phyloP scores from a whole-genome alignment of 805 yeast species.

The Wickerhamiella bombiphila region DNA sequence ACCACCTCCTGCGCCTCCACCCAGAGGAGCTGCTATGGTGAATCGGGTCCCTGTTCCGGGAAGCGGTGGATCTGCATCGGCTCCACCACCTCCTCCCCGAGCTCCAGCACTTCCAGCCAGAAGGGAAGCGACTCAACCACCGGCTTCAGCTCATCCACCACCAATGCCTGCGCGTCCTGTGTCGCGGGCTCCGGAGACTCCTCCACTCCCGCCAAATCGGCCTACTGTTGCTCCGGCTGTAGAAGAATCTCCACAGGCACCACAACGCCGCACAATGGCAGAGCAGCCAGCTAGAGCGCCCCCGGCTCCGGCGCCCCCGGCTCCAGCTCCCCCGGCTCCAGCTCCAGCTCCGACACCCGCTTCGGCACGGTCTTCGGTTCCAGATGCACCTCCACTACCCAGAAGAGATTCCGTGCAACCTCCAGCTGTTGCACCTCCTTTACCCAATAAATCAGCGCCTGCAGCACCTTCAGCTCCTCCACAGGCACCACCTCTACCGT shows the following conservation, averaged over 20 bases:
- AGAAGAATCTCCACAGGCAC: slow-evolving; percentile 7
- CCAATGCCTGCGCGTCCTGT: slow-evolving; percentile 12
- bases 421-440: slow-evolving; percentile 3
- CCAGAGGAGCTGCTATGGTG: slow-evolving; percentile 22
- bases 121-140: slow-evolving; percentile 9
- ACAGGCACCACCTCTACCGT: slow-evolving; percentile 11
- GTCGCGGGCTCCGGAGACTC: slow-evolving; percentile 13
- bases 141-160: slow-evolving; percentile 9
- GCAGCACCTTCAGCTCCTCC: slow-evolving; percentile 28
- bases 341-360: too few relatives aligned
- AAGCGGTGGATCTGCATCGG: slow-evolving; percentile 12
- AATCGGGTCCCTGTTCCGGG: slow-evolving; percentile 22
- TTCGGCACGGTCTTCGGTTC: slow-evolving; percentile 16
- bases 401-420: background rate
- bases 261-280: slow-evolving; percentile 13
- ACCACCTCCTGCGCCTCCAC: slow-evolving; percentile 17
- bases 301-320: slow-evolving; percentile 5
- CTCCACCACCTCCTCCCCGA: slow-evolving; percentile 4
- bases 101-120: slow-evolving; percentile 11
- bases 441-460: too few relatives aligned
- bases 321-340: slow-evolving; percentile 6
- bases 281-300: slow-evolving; percentile 14
- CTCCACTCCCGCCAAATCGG: slow-evolving; percentile 4
- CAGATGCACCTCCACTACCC: slow-evolving; percentile 7
- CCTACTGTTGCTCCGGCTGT: slow-evolving; percentile 1